These are phyloP conservation scores for Hansfordia pulvinata DNA, from an alignment of 2,329 filamentous ascomycete genomes.

Conservation along the genomic window DNA sequence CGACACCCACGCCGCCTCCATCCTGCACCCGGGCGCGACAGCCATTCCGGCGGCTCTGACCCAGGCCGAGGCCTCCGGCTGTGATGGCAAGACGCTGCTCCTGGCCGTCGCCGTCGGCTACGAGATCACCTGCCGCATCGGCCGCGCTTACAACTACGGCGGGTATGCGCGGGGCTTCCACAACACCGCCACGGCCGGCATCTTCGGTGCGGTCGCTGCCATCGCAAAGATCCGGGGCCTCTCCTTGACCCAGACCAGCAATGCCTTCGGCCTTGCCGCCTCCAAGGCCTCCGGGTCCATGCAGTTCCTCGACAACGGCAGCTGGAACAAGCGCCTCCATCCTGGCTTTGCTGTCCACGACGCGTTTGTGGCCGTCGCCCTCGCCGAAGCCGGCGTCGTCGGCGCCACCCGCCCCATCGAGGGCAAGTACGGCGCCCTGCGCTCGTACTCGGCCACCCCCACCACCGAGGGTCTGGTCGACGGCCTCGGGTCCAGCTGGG, in stretches of 20 bases:
- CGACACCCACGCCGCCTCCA: conserved; percentile 25
- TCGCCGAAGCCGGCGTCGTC: conserved; percentile 11
- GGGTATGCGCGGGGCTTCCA: conserved; percentile 13
- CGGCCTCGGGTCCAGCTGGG: conserved; percentile 9
- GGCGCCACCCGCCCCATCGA: conserved; percentile 11
- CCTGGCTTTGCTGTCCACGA: conserved; percentile 14
- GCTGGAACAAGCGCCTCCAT: conserved; percentile 16
- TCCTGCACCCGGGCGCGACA: conserved; percentile 25
- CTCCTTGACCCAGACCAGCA: conserved; percentile 5
- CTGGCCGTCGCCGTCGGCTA: conserved; percentile 15
- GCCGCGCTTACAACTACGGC: conserved; percentile 10
- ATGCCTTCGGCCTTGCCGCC: conserved; percentile 12
- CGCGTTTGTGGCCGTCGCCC: conserved; percentile 11
- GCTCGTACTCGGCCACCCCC: conserved; percentile 8
- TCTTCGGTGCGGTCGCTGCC: conserved; percentile 14
- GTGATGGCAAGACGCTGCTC: conserved; percentile 15
- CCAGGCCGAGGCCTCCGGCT: conserved; percentile 13
- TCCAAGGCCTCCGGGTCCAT: conserved; percentile 15
- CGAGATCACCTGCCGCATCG: conserved; percentile 13
- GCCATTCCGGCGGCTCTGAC: conserved; percentile 20
- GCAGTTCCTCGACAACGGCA: conserved; percentile 16
- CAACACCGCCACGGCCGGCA: conserved; percentile 13
- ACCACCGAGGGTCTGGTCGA: conserved; percentile 6
- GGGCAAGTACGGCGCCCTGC: conserved; percentile 10
- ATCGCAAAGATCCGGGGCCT: conserved; percentile 10